Conservation (phyloP, 2,329 filamentous ascomycete genomes). For the Aspergillus awamori region DNA sequence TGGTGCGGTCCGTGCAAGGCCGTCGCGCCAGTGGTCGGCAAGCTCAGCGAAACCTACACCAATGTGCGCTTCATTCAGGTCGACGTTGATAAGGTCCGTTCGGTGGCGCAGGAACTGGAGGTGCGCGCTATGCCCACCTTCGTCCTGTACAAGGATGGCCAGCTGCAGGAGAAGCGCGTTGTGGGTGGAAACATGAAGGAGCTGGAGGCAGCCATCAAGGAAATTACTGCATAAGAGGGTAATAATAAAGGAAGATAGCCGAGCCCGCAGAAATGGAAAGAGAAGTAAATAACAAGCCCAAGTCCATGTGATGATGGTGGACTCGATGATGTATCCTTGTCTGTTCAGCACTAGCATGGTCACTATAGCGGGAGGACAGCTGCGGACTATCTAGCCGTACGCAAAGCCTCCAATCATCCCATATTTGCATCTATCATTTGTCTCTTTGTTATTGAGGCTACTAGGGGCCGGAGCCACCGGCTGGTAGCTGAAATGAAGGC, state of each 20-base stretch:
- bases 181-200: constrained; percentile 33
- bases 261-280: background rate
- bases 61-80: constrained; percentile 58
- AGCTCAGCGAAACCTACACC: constrained; percentile 54
- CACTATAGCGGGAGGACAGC: too few relatives aligned
- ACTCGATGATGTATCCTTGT: too few relatives aligned
- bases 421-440: too few relatives aligned
- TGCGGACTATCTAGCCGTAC: too few relatives aligned
- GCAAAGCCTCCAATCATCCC: too few relatives aligned
- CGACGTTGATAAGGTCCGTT: constrained; percentile 56
- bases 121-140: constrained; percentile 54
- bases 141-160: constrained; percentile 44
- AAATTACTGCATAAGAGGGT: constrained; percentile 18
- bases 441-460: too few relatives aligned
- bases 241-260: background rate
- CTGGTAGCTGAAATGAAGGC: too few relatives aligned
- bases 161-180: constrained; percentile 33
- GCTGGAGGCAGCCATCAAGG: constrained; percentile 32
- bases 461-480: too few relatives aligned
- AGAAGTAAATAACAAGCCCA: background rate
- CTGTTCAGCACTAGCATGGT: too few relatives aligned
- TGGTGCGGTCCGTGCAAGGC: constrained; percentile 63
- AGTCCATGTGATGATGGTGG: too few relatives aligned
- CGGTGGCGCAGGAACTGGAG: constrained; percentile 53
- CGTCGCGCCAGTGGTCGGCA: constrained; percentile 55